phyloP scores from a whole-genome alignment of 768 basidiomycete species.

The Tephrocybe sp. region DNA sequence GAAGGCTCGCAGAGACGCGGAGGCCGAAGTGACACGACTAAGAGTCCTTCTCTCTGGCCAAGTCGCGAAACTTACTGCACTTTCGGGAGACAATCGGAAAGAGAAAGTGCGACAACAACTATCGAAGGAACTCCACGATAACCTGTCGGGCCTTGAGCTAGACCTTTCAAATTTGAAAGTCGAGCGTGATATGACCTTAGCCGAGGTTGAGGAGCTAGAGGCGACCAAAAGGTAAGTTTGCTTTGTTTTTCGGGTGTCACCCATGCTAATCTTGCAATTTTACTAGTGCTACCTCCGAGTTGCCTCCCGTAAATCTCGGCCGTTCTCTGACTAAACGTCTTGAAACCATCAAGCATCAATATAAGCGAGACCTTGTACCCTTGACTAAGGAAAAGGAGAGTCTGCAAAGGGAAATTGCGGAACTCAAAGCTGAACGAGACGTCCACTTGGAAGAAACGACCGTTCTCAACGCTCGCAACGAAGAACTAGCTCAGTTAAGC shows the following conservation, averaged over 20 bases:
- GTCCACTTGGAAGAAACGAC: slow-evolving; percentile 91
- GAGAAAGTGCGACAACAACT: slow-evolving; percentile 80
- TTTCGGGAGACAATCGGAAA: slow-evolving; percentile 75
- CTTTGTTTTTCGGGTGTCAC: neutral
- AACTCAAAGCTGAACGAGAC: slow-evolving; percentile 85
- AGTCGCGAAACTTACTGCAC: slow-evolving; percentile 80
- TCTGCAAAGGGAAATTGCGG: slow-evolving; percentile 77
- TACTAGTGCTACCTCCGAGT: slow-evolving; percentile 30
- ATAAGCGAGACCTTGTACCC: slow-evolving; percentile 83
- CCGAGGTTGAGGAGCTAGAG: slow-evolving; percentile 90
- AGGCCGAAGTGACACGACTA: slow-evolving; percentile 87
- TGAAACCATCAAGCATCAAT: slow-evolving; percentile 85
- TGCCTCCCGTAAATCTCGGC: slow-evolving; percentile 47
- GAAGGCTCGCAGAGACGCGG: slow-evolving; percentile 83
- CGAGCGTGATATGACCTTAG: slow-evolving; percentile 88
- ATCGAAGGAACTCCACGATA: slow-evolving; percentile 76
- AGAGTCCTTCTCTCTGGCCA: slow-evolving; percentile 88
- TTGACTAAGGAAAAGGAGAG: slow-evolving; percentile 81
- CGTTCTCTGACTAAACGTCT: slow-evolving; percentile 83
- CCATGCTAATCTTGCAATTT: slow-evolving; percentile 17
- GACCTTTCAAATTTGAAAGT: slow-evolving; percentile 86
- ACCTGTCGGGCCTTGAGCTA: slow-evolving; percentile 75
- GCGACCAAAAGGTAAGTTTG: slow-evolving; percentile 65
- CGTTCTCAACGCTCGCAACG: slow-evolving; percentile 87
- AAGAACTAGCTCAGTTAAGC: slow-evolving; percentile 87